phyloP scores from a whole-genome alignment of 441 rosid genomes.

The Gossypium davidsonii region DNA sequence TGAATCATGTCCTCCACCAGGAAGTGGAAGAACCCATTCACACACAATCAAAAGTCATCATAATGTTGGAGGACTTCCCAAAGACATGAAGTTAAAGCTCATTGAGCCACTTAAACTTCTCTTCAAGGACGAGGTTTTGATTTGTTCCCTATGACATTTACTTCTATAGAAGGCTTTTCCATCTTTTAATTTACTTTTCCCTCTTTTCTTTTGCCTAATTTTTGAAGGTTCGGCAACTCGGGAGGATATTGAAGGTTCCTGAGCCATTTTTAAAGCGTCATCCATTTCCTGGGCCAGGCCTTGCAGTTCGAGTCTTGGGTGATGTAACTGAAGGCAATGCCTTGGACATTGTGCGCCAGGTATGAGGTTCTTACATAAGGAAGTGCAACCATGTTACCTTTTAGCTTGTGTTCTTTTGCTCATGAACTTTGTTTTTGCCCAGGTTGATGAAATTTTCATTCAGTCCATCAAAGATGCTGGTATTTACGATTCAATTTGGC shows the following conservation, averaged over 20 bases:
- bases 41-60: slow-evolving; percentile 94
- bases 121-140: slow-evolving; percentile 80
- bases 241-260: slow-evolving; percentile 68
- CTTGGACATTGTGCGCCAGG: slow-evolving; percentile 77
- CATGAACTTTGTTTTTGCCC: background rate
- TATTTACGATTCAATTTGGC: slow-evolving; percentile 85
- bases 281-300: slow-evolving; percentile 97
- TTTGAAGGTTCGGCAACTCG: slow-evolving; percentile 74
- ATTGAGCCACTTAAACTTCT: slow-evolving; percentile 90
- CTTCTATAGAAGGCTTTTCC: slow-evolving; percentile 1
- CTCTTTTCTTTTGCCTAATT: slow-evolving; percentile 11
- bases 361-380: slow-evolving; percentile 14
- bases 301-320: slow-evolving; percentile 81
- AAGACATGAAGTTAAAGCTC: slow-evolving; percentile 88
- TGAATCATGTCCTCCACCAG: slow-evolving; percentile 98
- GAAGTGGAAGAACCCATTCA: slow-evolving; percentile 73
- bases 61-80: slow-evolving; percentile 88
- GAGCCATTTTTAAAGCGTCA: slow-evolving; percentile 78
- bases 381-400: background rate
- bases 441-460: slow-evolving; percentile 96
- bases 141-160: background rate
- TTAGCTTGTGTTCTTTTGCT: background rate
- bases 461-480: slow-evolving; percentile 94
- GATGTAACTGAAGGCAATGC: slow-evolving; percentile 85
- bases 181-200: background rate